Evolutionary conservation across 2,329 filamentous ascomycete species (phyloP), one percentile per base, ranked within the genome.

Genomic region (Neonectria punicea): DNA sequence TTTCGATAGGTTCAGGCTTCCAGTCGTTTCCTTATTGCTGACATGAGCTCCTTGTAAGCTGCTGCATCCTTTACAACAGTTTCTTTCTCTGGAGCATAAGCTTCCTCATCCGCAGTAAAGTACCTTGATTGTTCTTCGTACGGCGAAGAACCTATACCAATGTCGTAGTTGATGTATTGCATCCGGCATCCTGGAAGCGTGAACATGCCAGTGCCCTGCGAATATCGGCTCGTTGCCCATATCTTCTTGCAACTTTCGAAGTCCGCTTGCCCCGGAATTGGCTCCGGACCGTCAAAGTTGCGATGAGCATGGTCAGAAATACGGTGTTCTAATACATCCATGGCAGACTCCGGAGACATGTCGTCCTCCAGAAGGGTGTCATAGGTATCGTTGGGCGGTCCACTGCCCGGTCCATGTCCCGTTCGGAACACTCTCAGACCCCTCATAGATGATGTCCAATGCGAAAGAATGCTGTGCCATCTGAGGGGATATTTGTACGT

Each of bases 391-490:
- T 13, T 13, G 1, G 32, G 13, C 32, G 10, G 10, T 11, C 5
- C 10, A 11, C 13, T 36, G 5, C 32, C 10, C 32, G 10, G 7
- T 0, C 62, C 62, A 18, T 18, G 34, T 0, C 62, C 65, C 39
- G 61, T 63, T 1, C 49, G n/a, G 1, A 71, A 65, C 3, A 56
- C 62, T 16, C 49, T 71, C 1, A 72, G 11, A 0, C 30, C 66
- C 1, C 49, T 61, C 66, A 72, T 64, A 0, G 58, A 59, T 5
- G 20, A 16, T 11, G 20, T 55, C 70, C 66, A 72, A 0, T 32
- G 51, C 1, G 61, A 36, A 1, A 71, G 58, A 3, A 71, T 13
- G 0, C 55, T 25, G 2, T 72, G 28, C 70, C 70, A 72, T 34
- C 70, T 32, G 0, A 72, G 14, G 0, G 53, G 20, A 9, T 49